Evolutionary conservation across 1,284 basidiomycete species (phyloP), one percentile per base, ranked within the genome.

Genomic region (Ceratobasidium papillatum): DNA sequence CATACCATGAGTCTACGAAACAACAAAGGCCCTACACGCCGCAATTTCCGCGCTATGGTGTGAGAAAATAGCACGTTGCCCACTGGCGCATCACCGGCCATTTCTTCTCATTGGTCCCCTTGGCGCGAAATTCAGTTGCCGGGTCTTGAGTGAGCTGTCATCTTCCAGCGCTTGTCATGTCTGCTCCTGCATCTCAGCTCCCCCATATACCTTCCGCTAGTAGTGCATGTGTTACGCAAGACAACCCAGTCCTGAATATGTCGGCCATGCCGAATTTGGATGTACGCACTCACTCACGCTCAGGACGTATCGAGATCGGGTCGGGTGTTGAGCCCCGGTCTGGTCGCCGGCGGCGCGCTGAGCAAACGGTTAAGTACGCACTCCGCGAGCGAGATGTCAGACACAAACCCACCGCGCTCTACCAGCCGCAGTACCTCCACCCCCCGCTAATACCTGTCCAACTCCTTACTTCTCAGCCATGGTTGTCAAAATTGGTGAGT

Each of bases 401-500:
- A 58, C 34, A 51, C 66, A 69, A 32, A 54, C 38, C 52, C 66
- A 3, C 52, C 38, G 27, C 52, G 27, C n/a, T 58, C 66, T 51
- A 27, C 30, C 36, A 38, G 54, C 3, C 54, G 54, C 54, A 58
- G 30, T n/a, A 36, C 61, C 45, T 47, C 25, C 61, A 30, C 25
- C 43, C 34, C 66, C 51, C 12, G 41, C 32, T 47, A 27, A 27
- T 34, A 43, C 51, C 66, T 54, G 51, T 69, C 49, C 32, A 59
- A 14, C 34, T 27, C 11, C 32, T 25, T 27, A 47, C 22, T 49
- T 49, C 62, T 47, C 45, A 38, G 34, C 41, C 56, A 75, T 75
- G 75, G 59, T 62, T 38, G 71, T 73, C 59, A 73, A 73, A 52
- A 73, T 73, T 25, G 65, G 62, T 64, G 62, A 36, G 62, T 51